Conservation (phyloP, 1,139 yeast species). For the Yamadazyma epiphylla region DNA sequence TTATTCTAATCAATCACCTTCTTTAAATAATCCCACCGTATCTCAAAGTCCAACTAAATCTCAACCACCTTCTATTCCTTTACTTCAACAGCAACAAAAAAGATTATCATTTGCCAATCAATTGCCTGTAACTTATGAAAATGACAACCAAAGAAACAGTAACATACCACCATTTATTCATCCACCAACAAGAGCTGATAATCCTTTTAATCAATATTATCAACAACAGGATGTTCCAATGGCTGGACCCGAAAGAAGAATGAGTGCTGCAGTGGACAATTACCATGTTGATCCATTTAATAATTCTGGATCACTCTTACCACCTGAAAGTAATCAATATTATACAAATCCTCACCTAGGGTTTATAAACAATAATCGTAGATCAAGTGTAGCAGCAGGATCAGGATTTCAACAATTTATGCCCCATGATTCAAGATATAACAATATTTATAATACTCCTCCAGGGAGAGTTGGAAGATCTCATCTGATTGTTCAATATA, state of each 20-base stretch:
- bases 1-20: slow-evolving; percentile 20
- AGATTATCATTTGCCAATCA: slow-evolving; percentile 42
- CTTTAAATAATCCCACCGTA: slow-evolving; percentile 18
- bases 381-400: slow-evolving; percentile 41
- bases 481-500: slow-evolving; percentile 35
- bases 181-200: slow-evolving; percentile 47
- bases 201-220: slow-evolving; percentile 46
- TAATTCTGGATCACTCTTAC: slow-evolving; percentile 6
- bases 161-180: slow-evolving; percentile 30
- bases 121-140: slow-evolving; percentile 52
- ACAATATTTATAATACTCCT: slow-evolving; percentile 5
- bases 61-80: slow-evolving; percentile 15
- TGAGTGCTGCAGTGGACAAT: slow-evolving; percentile 41
- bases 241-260: slow-evolving; percentile 31
- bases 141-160: slow-evolving; percentile 16
- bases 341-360: slow-evolving; percentile 11
- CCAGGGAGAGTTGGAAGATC: slow-evolving; percentile 20
- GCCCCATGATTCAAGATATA: slow-evolving; percentile 3
- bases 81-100: slow-evolving; percentile 26
- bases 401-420: slow-evolving; percentile 12
- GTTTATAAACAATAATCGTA: slow-evolving; percentile 17
- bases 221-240: slow-evolving; percentile 34
- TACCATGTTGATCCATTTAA: slow-evolving; percentile 9
- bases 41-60: slow-evolving; percentile 26
- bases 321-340: slow-evolving; percentile 6